Percentiles rank a stretch among this genome's conserved stretches.
Conservation (phyloP, 805 yeast species). For the Saccharomycopsis schoenii region DNA sequence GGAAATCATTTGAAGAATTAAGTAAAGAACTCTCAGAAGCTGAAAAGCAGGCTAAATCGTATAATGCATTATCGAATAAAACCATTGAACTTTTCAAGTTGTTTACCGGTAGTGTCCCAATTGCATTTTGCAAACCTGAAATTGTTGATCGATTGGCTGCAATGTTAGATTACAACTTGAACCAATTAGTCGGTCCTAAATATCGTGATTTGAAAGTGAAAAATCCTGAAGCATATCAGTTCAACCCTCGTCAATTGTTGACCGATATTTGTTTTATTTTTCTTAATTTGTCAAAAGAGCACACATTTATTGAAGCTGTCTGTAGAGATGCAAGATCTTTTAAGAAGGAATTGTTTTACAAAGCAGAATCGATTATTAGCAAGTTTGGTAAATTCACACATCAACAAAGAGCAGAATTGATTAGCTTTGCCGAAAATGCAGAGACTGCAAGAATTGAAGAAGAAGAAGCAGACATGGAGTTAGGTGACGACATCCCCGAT, state of each 20-base stretch:
- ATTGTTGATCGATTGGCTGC: constrained; percentile 91
- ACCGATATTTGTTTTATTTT: constrained; percentile 65
- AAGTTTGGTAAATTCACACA: constrained; percentile 45
- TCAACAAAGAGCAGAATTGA: constrained; percentile 40
- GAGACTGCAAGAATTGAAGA: constrained; percentile 48
- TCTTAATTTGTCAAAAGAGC: constrained; percentile 56
- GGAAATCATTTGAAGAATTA: constrained; percentile 42
- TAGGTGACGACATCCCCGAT: constrained; percentile 85
- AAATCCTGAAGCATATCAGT: constrained; percentile 72
- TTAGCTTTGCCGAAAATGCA: constrained; percentile 54
- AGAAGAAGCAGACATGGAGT: constrained; percentile 75
- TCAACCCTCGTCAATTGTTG: constrained; percentile 68
- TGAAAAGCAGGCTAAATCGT: constrained; percentile 71
- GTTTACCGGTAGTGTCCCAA: constrained; percentile 80
- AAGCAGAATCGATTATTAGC: constrained; percentile 60
- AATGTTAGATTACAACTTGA: constrained; percentile 88
- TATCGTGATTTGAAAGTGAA: constrained; percentile 81
- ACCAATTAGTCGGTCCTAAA: constrained; percentile 91
- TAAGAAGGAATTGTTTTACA: constrained; percentile 49
- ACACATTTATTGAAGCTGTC: constrained; percentile 65
- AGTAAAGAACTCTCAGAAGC: constrained; percentile 45
- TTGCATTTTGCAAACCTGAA: constrained; percentile 77
- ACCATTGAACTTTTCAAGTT: constrained; percentile 70
- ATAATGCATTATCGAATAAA: constrained; percentile 74
- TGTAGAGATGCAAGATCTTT: constrained; percentile 92